Evolutionary conservation across 2,329 filamentous ascomycete species (phyloP), one percentile per base, ranked within the genome.

Genomic region (Helicocarpus griseus): DNA sequence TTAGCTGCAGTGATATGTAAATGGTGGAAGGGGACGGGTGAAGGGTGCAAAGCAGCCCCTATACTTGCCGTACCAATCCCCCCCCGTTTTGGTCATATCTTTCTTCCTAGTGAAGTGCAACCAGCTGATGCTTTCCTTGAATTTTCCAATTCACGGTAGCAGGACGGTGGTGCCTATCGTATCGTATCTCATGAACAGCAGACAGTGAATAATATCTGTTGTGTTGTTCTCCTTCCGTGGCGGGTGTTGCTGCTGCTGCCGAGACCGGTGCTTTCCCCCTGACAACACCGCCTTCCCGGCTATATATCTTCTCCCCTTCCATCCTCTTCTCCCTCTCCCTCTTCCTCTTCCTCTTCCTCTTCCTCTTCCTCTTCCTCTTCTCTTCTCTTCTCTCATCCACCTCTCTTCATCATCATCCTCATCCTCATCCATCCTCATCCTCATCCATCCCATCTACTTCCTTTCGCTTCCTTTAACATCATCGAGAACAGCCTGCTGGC

Each of bases 401-500:
- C n/a, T 19, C 24, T 26, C n/a, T 17, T 4, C 40, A 26, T 19
- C 7, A 52, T 57, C 45, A 57, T 57, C 48, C 45, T 54, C 40
- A 53, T 55, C 49, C 51, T 57, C 40, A 41, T 60, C 28, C 35
- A 53, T 50, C 41, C 54, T 57, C 45, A 48, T 59, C 8, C 50
- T 58, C 45, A 53, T 57, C 50, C 54, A 56, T 50, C 49, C 26
- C 41, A 44, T 19, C 57, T 48, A 50, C 60, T 36, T 53, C 58
- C 19, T 61, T 58, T 58, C 8, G 55, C 58, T 21, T 52, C 59
- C 13, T 46, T 61, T n/a, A 55, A 63, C 63, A 58, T 58, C 22
- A 44, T 29, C 41, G n/a, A 28, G 40, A 43, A 6, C 7, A 26
- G 22, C 26, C n/a, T 60, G 67, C 67, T 73, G 75, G 75, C 73